Evolutionary conservation across 2,329 filamentous ascomycete species (phyloP), one percentile per base, ranked within the genome.

Genomic region (Zasmidium angulare): DNA sequence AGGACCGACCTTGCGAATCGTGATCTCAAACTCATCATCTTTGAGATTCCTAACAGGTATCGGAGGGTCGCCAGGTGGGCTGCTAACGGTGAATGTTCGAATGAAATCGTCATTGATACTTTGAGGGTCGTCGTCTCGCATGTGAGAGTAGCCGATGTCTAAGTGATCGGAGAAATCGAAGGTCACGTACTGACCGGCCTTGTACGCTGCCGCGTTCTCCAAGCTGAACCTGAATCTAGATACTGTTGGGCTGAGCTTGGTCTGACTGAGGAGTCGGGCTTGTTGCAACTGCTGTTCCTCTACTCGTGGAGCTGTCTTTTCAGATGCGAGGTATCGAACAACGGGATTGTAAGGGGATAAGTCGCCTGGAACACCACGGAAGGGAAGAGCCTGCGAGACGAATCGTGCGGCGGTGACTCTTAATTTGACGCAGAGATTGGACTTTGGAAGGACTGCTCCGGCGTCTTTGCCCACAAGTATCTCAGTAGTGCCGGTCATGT

Each of bases 101-200:
- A 95, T 79, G 62, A 86, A 93, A 71, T 96, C 91, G 70, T 96
- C 91, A 67, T 96, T 96, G 17, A 96, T 73, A 66, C 86, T 89
- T 63, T 82, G 82, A 3, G 91, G 91, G 65, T 96, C 90, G 58
- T 89, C 85, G 63, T 96, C 87, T 2, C 86, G 81, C 91, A 96
- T 96, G 71, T 96, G 92, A 51, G 82, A 84, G 73, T 91, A 96
- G 0, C 91, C 91, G 11, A 80, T 73, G 63, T 89, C 85, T 1
- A 96, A 77, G 67, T 93, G 86, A 0, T 79, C 72, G 12, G 81
- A 79, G 68, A 96, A 92, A 61, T 89, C 86, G 1, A 96, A 74
- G 1, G 89, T 91, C 19, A 90, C 83, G 74, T 95, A 90, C 69
- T 96, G 90, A 0, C 91, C 91, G 0, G 90, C 79, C 22, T 74